These are phyloP conservation scores for Polygonum aviculare DNA, from an alignment of 148 eudicot genomes.

Conservation along the genomic window DNA sequence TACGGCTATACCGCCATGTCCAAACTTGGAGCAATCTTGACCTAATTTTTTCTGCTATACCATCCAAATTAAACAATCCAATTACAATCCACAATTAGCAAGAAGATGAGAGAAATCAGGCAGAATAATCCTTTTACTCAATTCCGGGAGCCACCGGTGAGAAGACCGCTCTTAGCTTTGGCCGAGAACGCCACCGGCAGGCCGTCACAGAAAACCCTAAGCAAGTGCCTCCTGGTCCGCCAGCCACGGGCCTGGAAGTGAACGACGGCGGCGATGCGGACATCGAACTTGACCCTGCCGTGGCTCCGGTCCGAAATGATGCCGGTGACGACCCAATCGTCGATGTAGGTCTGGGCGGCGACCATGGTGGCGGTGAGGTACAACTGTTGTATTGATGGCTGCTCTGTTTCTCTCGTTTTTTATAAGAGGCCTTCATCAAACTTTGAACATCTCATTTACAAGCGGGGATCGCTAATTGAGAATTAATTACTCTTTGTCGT, in stretches of 20 bases:
- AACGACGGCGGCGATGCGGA: constrained; percentile 6
- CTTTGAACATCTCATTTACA: too few relatives aligned
- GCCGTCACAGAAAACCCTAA: constrained; percentile 16
- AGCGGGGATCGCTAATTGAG: too few relatives aligned
- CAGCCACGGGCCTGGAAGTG: constrained; percentile 13
- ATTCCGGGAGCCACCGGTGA: constrained; percentile 25
- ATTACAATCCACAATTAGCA: not conserved
- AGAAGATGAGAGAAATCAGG: not conserved
- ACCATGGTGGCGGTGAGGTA: not conserved
- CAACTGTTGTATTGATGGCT: too few relatives aligned
- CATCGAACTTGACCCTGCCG: constrained; percentile 9
- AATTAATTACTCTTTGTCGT: too few relatives aligned
- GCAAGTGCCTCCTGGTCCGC: constrained; percentile 6
- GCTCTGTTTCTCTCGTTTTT: too few relatives aligned
- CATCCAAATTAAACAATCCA: not conserved
- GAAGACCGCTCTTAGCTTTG: constrained; percentile 21
- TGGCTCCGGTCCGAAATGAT: not conserved
- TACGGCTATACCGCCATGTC: not conserved
- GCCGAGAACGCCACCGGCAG: constrained; percentile 4
- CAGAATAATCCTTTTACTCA: constrained; percentile 14
- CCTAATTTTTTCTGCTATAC: constrained; percentile 5
- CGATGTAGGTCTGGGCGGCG: not conserved
- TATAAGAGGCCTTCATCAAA: too few relatives aligned
- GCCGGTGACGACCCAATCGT: not conserved
- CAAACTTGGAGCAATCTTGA: not conserved